Evolutionary conservation across 805 yeast species (phyloP).

Genomic region (Yarrowia osloensis): DNA sequence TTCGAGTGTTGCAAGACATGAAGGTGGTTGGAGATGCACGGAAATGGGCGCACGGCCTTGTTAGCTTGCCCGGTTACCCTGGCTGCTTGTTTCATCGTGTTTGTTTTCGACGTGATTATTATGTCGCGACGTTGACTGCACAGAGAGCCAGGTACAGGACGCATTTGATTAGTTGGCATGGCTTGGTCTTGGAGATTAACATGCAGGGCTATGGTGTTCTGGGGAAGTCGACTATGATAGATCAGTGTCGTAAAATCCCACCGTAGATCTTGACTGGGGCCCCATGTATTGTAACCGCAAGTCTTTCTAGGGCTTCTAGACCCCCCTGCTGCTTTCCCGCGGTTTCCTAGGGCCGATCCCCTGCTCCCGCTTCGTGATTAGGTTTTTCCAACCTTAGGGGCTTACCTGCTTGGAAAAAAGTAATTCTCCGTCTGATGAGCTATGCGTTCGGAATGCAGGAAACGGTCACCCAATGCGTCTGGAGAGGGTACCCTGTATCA

Average conservation of each 20-base stretch:
- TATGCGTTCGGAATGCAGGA: not conserved
- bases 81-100: conserved; percentile 20
- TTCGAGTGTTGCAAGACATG: not conserved
- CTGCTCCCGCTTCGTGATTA: conserved; percentile 16
- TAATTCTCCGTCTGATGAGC: not conserved
- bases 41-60: not conserved
- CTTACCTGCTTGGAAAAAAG: not conserved
- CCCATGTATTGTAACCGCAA: too few species aligned
- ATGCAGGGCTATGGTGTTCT: not conserved
- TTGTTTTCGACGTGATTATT: not conserved
- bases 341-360: conserved; percentile 12
- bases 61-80: not conserved
- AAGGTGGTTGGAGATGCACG: not conserved
- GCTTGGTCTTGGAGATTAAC: not conserved
- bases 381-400: not conserved
- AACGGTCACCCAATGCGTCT: not conserved
- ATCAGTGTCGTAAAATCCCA: too few species aligned
- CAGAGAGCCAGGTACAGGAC: not conserved
- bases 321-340: conserved; percentile 29
- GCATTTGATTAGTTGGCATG: not conserved
- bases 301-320: not conserved
- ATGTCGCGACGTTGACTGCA: not conserved
- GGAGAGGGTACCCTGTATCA: too few species aligned
- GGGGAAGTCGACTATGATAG: conserved; percentile 2
- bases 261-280: not conserved